Percentiles rank a stretch among this genome's conserved stretches.
Evolutionary conservation across 176 grass and related monocot species (phyloP).

Genomic region (Zea luxurians): DNA sequence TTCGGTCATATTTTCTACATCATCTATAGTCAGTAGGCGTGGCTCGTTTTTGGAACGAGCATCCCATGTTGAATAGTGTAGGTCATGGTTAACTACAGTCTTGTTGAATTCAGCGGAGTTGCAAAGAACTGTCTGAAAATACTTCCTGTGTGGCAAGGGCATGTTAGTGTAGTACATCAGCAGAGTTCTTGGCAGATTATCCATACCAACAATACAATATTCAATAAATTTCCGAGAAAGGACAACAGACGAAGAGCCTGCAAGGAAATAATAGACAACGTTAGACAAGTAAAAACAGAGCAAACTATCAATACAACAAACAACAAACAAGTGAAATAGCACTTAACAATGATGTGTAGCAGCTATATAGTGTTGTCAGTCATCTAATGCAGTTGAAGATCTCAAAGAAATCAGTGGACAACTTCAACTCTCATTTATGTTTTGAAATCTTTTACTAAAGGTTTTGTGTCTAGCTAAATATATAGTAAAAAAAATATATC

Average conservation of each 20-base stretch:
- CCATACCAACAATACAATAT: slow-evolving; percentile 66
- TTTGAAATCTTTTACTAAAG: not conserved
- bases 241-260: slow-evolving; percentile 85
- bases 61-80: slow-evolving; percentile 58
- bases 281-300: slow-evolving; percentile 18
- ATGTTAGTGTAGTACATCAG: slow-evolving; percentile 93
- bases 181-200: slow-evolving; percentile 86
- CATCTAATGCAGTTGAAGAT: slow-evolving; percentile 19
- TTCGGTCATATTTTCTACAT: slow-evolving; percentile 62
- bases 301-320: slow-evolving; percentile 13
- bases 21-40: slow-evolving; percentile 46
- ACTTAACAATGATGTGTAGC: not conserved
- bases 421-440: not conserved
- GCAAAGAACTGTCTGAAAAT: slow-evolving; percentile 94
- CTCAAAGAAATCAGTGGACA: not conserved
- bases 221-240: slow-evolving; percentile 80
- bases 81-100: slow-evolving; percentile 77
- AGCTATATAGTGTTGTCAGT: not conserved
- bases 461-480: not conserved
- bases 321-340: not conserved
- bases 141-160: slow-evolving; percentile 63
- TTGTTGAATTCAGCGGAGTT: slow-evolving; percentile 77
- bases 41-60: slow-evolving; percentile 46
- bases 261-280: not conserved
- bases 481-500: not conserved